These are phyloP conservation scores for Agaricus sinodeliciosus DNA, from an alignment of 768 basidiomycete genomes.

Conservation along the genomic window DNA sequence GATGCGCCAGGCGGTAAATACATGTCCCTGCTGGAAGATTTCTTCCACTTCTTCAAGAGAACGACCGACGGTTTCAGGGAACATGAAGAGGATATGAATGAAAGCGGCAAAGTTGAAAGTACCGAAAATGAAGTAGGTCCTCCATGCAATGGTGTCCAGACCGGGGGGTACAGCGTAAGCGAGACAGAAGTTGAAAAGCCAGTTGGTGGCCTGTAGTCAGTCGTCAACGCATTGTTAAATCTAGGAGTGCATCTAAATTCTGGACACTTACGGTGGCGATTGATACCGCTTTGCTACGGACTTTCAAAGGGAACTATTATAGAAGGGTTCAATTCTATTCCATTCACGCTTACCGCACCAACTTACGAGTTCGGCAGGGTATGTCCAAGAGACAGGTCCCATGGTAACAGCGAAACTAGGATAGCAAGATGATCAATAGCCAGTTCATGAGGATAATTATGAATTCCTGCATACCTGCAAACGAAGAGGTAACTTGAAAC, in stretches of 20 bases:
- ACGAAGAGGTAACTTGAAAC: slow-evolving; percentile 76
- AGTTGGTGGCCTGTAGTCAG: slow-evolving; percentile 33
- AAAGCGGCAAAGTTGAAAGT: slow-evolving; percentile 70
- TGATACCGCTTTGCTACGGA: slow-evolving; percentile 53
- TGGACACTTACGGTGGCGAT: slow-evolving; percentile 37
- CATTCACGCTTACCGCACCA: neutral
- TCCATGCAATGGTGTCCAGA: slow-evolving; percentile 61
- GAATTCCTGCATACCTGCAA: slow-evolving; percentile 31
- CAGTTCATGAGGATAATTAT: neutral
- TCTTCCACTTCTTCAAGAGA: slow-evolving; percentile 78
- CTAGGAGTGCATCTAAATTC: neutral
- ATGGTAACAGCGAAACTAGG: slow-evolving; percentile 60
- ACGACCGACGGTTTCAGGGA: slow-evolving; percentile 69
- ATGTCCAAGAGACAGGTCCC: slow-evolving; percentile 74
- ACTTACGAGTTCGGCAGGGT: slow-evolving; percentile 56
- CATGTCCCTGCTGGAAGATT: slow-evolving; percentile 63
- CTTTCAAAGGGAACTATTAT: slow-evolving; percentile 46
- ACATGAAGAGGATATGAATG: slow-evolving; percentile 72
- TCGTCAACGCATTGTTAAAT: neutral
- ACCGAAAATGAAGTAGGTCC: slow-evolving; percentile 74
- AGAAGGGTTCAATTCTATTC: neutral
- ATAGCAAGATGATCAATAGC: neutral
- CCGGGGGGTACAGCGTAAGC: slow-evolving; percentile 73
- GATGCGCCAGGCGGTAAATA: slow-evolving; percentile 68
- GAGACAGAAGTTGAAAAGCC: slow-evolving; percentile 69